phyloP scores from a whole-genome alignment of 2,329 filamentous ascomycete genomes.

The Diaporthe destruens region DNA sequence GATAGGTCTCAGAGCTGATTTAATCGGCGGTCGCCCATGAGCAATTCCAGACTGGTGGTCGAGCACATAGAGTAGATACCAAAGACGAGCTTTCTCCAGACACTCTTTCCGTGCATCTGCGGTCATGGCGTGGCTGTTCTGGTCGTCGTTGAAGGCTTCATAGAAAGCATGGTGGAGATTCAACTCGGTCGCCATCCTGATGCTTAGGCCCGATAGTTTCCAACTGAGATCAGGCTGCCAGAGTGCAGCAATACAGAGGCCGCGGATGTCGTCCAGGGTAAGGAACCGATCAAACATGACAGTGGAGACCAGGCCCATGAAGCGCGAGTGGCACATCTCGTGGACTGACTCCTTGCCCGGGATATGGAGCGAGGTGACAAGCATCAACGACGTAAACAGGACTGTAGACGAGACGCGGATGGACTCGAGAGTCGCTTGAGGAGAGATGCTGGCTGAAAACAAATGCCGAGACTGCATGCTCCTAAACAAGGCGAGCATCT shows the following conservation, averaged over 20 bases:
- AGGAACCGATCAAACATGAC: constrained; percentile 21
- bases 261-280: constrained; percentile 2
- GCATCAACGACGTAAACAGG: background rate
- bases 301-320: constrained; percentile 22
- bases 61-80: constrained; percentile 14
- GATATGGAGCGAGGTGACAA: constrained; percentile 2
- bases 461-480: constrained; percentile 17
- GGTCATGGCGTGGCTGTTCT: constrained; percentile 17
- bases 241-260: constrained; percentile 8
- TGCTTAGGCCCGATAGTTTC: constrained; percentile 2
- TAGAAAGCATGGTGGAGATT: constrained; percentile 19
- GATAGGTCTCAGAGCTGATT: background rate
- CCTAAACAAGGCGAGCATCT: constrained; percentile 6
- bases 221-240: constrained; percentile 24
- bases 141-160: constrained; percentile 13
- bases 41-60: constrained; percentile 12
- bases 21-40: constrained; percentile 9
- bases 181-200: constrained; percentile 16
- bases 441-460: background rate
- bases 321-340: constrained; percentile 15
- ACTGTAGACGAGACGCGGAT: constrained; percentile 10
- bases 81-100: constrained; percentile 9
- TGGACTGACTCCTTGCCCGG: background rate
- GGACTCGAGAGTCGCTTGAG: background rate
- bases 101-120: constrained; percentile 4